These are phyloP conservation scores for Suillus lakei DNA, from an alignment of 768 basidiomycete species.

Conservation along the genomic window DNA sequence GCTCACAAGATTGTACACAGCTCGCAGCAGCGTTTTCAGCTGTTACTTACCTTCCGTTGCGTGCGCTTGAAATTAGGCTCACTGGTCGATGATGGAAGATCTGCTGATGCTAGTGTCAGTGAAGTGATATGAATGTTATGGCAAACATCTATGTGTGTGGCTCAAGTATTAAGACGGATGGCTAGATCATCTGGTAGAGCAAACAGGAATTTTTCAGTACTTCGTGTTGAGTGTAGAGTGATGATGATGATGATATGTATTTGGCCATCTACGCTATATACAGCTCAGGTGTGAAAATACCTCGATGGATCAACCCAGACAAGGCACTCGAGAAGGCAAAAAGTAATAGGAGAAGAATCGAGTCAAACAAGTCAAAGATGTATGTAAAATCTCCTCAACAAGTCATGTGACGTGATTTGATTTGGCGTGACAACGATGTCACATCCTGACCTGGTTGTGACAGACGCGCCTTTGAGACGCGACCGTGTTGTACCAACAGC, in stretches of 20 bases:
- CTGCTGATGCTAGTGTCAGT: too few relatives aligned
- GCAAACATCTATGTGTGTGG: too few relatives aligned
- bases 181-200: neutral
- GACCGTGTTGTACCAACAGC: slow-evolving; percentile 21
- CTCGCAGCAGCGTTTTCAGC: slow-evolving; percentile 52
- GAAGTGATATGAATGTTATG: neutral
- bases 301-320: too few relatives aligned
- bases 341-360: too few relatives aligned
- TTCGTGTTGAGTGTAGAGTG: neutral
- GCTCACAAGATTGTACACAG: slow-evolving; percentile 21
- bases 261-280: too few relatives aligned
- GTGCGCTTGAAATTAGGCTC: slow-evolving; percentile 53
- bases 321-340: too few relatives aligned
- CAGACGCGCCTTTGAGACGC: slow-evolving; percentile 31
- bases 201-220: neutral
- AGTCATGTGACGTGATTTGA: neutral
- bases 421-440: slow-evolving; percentile 8
- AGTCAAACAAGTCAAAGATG: too few relatives aligned
- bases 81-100: slow-evolving; percentile 38
- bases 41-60: slow-evolving; percentile 49
- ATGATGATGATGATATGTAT: too few relatives aligned
- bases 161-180: neutral
- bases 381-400: too few relatives aligned
- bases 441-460: slow-evolving; percentile 22
- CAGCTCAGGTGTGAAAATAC: too few relatives aligned